Evolutionary conservation across 805 yeast genomes (phyloP).

Genomic region (Kluyveromyces wickerhamii): DNA sequence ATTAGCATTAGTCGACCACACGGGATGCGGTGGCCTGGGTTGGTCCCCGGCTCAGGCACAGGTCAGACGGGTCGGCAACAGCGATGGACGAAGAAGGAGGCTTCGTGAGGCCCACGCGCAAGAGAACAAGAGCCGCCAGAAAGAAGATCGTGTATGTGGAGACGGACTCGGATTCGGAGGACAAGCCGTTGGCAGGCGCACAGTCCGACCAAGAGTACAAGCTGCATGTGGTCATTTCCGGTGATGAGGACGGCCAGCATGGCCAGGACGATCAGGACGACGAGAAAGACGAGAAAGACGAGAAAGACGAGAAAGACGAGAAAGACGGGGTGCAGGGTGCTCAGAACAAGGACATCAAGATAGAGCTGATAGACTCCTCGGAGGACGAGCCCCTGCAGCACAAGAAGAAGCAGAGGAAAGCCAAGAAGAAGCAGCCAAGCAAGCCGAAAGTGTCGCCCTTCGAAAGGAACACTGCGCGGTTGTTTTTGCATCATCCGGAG

Average conservation of each 20-base stretch:
- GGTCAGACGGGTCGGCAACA: too few species aligned
- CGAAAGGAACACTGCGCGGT: conserved; percentile 57
- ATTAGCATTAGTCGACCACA: too few species aligned
- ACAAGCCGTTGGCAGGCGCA: conserved; percentile 15
- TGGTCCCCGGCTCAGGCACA: too few species aligned
- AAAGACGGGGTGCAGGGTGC: too few species aligned
- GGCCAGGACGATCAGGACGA: conserved; percentile 5
- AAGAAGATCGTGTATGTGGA: conserved; percentile 32
- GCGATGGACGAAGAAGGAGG: conserved; percentile 29
- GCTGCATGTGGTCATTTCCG: conserved; percentile 1
- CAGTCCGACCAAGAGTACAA: conserved; percentile 1
- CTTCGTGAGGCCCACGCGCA: conserved; percentile 23
- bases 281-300: too few species aligned
- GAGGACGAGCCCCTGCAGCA: conserved; percentile 12
- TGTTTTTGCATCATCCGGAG: conserved; percentile 74
- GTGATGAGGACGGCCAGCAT: conserved; percentile 3
- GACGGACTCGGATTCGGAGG: conserved; percentile 19
- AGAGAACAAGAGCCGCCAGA: conserved; percentile 22
- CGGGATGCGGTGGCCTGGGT: too few species aligned
- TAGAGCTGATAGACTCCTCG: neutral
- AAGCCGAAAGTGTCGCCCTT: conserved; percentile 56
- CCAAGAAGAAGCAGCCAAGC: conserved; percentile 21
- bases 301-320: too few species aligned
- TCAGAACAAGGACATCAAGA: too few species aligned
- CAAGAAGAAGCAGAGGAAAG: conserved; percentile 18